These are phyloP conservation scores for Coniochaeta prunicola DNA, from an alignment of 2,329 filamentous ascomycete genomes.

Conservation along the genomic window DNA sequence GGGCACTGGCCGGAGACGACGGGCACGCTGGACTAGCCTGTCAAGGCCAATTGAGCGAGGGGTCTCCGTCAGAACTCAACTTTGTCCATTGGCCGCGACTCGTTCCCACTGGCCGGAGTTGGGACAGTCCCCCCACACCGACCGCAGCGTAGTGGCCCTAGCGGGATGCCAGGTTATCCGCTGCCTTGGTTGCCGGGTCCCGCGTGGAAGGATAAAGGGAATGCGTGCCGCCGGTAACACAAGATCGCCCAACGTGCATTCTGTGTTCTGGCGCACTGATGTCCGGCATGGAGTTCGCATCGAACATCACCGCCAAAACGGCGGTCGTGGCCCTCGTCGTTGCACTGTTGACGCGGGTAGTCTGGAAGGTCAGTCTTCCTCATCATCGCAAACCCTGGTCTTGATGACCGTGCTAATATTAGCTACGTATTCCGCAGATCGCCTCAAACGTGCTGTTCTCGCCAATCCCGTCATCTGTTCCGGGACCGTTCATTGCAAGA, in stretches of 20 bases:
- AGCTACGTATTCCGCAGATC: not conserved
- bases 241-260: not conserved
- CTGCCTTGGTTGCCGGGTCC: not conserved
- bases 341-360: not conserved
- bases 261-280: not conserved
- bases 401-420: not conserved
- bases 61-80: too few relatives aligned
- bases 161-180: not conserved
- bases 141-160: not conserved
- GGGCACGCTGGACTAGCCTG: not conserved
- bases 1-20: not conserved
- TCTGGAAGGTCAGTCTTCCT: not conserved
- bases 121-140: not conserved
- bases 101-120: too few relatives aligned
- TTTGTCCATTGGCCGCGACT: too few relatives aligned
- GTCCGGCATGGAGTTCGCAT: not conserved
- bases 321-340: not conserved
- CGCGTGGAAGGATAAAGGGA: not conserved
- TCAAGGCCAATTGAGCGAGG: too few relatives aligned
- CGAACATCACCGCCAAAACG: not conserved
- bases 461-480: slow-evolving; percentile 5
- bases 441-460: slow-evolving; percentile 3
- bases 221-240: not conserved
- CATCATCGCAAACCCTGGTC: not conserved
- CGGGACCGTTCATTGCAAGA: slow-evolving; percentile 4